Evolutionary conservation across 352 stramenopile species (phyloP), one percentile per base, ranked within the genome.

Genomic region (Phytopythium aichiense): DNA sequence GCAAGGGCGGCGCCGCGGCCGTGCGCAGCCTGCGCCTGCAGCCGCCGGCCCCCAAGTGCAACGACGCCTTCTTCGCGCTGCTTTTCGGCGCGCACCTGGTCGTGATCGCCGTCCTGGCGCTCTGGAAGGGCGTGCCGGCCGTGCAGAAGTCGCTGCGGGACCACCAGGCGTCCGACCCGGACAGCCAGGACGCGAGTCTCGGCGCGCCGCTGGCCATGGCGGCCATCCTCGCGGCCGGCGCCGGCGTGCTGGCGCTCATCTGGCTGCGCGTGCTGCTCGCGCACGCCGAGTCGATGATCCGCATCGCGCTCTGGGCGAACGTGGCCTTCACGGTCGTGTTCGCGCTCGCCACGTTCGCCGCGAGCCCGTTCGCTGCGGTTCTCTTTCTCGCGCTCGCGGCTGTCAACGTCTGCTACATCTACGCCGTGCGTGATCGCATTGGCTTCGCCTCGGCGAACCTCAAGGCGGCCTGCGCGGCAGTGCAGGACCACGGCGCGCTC

Each of bases 401-500:
- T 3, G 72, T 94, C 52, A 94, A 94, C 66, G 83, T 94, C 30
- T 94, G 86, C 66, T 94, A 89, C 64, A 92, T 95, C 56, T 91
- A 77, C 56, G 76, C 76, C 0, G 84, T 95, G 18, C 79, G 86
- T 58, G 81, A 91, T 64, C 82, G 86, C 51, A 95, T 95, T 43
- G 84, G 69, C 38, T 95, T 95, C 61, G 86, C 86, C 18, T 86
- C 77, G 1, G 84, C 84, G n/a, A 92, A 93, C 63, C 64, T 95
- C 23, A 88, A 91, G 63, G 68, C 79, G 18, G 86, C 84, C 4
- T 93, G 84, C 58, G 69, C 79, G 0, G 82, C 77, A 0, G 63
- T 93, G 30, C 68, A 74, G 37, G 60, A 84, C 51, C 68, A 92
- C 67, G 74, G 75, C 60, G 69, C 71, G 22, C 58, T 95, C 2